Conservation (phyloP, 371 early-diverging fungal species). For the Saksenaea oblongispora region DNA sequence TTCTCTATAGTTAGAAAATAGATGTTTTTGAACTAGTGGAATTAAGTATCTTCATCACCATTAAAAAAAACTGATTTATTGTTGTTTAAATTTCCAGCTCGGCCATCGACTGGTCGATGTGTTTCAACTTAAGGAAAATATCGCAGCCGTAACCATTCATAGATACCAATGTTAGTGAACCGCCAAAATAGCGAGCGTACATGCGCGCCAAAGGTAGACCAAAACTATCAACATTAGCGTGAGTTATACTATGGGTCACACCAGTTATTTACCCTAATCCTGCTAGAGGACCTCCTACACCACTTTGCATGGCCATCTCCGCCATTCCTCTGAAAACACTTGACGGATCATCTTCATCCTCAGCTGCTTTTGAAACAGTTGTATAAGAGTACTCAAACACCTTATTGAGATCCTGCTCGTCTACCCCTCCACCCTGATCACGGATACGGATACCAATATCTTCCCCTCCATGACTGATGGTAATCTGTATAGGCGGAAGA, state of each 20-base stretch:
- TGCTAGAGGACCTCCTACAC: conserved; percentile 86
- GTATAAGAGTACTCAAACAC: conserved; percentile 95
- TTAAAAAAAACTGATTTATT: not conserved
- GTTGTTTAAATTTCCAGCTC: conserved; percentile 45
- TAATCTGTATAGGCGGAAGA: conserved; percentile 82
- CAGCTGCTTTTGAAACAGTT: conserved; percentile 73
- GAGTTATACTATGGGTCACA: not conserved
- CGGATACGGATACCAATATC: conserved; percentile 88
- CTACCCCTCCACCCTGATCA: conserved; percentile 94
- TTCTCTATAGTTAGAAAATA: conserved; percentile 61
- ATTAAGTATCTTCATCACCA: not conserved
- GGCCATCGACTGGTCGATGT: conserved; percentile 68
- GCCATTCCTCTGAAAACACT: conserved; percentile 65
- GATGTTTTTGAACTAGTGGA: not conserved
- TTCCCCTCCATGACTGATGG: conserved; percentile 75
- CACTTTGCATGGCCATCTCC: conserved; percentile 76
- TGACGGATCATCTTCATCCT: conserved; percentile 44
- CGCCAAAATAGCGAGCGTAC: conserved; percentile 96
- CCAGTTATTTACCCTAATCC: conserved; percentile 56
- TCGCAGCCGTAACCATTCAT: conserved; percentile 92
- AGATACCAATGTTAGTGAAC: conserved; percentile 82
- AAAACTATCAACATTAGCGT: conserved; percentile 49
- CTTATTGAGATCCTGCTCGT: conserved; percentile 70
- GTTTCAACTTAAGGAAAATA: conserved; percentile 85
- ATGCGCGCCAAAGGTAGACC: conserved; percentile 91